Evolutionary conservation across 2,329 filamentous ascomycete genomes (phyloP).

Genomic region (Pseudogymnoascus sp.): DNA sequence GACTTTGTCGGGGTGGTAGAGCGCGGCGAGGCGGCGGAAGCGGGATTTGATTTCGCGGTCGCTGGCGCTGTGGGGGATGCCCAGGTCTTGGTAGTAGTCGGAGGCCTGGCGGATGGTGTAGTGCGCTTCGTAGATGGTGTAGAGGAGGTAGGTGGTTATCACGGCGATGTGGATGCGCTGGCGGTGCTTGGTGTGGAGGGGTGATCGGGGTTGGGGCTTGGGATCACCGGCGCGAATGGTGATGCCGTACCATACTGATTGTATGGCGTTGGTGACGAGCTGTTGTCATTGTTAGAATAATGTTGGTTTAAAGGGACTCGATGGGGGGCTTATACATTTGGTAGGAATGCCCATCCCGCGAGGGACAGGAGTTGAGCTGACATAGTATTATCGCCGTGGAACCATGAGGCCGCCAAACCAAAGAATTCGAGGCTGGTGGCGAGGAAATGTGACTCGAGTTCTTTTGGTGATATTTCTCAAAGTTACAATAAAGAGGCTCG

Average conservation of each 20-base stretch:
- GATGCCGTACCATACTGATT: constrained; percentile 76
- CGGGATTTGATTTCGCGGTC: constrained; percentile 74
- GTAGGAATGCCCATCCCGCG: constrained; percentile 54
- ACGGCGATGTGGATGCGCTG: constrained; percentile 77
- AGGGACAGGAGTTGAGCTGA: constrained; percentile 39
- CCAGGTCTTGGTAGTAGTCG: constrained; percentile 73
- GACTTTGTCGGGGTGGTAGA: constrained; percentile 78
- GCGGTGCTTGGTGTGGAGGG: constrained; percentile 63
- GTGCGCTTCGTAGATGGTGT: constrained; percentile 90
- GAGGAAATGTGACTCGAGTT: neutral
- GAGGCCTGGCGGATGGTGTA: constrained; percentile 62
- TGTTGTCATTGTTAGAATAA: constrained; percentile 29
- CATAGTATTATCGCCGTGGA: constrained; percentile 5
- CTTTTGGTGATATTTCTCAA: neutral
- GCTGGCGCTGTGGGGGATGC: constrained; percentile 57
- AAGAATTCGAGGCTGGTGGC: neutral
- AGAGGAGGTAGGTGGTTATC: constrained; percentile 74
- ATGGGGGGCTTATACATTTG: constrained; percentile 39
- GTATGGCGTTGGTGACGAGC: constrained; percentile 70
- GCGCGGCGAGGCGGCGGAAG: constrained; percentile 67
- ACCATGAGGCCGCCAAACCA: neutral
- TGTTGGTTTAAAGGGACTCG: neutral
- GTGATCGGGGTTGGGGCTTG: constrained; percentile 61
- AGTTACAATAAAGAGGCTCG: neutral
- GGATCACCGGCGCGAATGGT: constrained; percentile 85